Evolutionary conservation across 805 yeast species (phyloP), one percentile per base, ranked within the genome.

Genomic region (Metschnikowia kunwiensis): DNA sequence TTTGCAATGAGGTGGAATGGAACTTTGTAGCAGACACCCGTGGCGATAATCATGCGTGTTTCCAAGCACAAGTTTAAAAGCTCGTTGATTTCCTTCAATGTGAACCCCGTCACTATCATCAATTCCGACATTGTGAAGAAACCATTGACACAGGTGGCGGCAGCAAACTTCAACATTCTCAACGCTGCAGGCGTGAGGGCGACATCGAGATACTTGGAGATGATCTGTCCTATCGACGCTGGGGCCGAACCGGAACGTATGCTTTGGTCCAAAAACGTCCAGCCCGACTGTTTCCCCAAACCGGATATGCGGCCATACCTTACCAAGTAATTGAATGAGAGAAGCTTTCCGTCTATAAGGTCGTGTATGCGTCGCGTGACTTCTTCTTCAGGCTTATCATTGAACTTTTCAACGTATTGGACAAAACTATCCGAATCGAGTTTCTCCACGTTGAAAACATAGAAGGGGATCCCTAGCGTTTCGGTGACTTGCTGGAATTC

Each of bases 21-120:
- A 15, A 72, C 53, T 44, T 74, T 75, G 48, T 72, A 72, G 42
- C 63, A 65, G 2, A 68, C 53, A 17, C 68, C 63, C 10, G 61
- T 50, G 1, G 77, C 74, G 2, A 46, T 42, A 5, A 75, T 47
- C 3, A 72, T 26, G 11, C 55, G 50, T 9, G 53, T 31, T 18
- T 63, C 60, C 9, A 64, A 46, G 12, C 68, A 64, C 24, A 58
- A 49, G 17, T 57, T 60, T 5, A 73, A 34, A 10, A 65, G 51
- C 15, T 47, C 46, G 19, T 58, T 54, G 2, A 65, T 58, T n/a
- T 58, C 59, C 5, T 49, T 36, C 10, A 70, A 39, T 1, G 73
- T 46, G 23, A 47, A 42, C 2, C 60, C 59, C 5, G 71, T 52
- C 2, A 66, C 75, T 11, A 63, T 43, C 30, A 60, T 53, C 14